Percentiles rank a stretch among this genome's conserved stretches.
Evolutionary conservation across 441 rosid species (phyloP).

Genomic region (Brassica balearica): DNA sequence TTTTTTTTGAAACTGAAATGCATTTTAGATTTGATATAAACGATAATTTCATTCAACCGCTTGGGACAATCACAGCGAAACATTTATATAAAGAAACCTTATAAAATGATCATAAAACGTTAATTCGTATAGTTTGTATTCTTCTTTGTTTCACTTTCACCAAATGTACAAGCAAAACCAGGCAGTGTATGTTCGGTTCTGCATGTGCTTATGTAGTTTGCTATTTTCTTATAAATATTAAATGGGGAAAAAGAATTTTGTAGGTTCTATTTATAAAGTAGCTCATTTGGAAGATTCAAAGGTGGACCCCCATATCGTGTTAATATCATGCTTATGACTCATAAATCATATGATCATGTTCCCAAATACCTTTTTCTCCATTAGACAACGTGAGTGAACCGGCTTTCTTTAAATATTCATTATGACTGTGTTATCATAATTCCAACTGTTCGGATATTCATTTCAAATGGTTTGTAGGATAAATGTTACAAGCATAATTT

Average conservation of each 20-base stretch:
- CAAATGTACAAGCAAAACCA: not conserved
- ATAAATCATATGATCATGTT: slow-evolving; percentile 38
- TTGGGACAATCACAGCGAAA: not conserved
- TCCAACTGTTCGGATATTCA: not conserved
- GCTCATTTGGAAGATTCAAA: slow-evolving; percentile 5
- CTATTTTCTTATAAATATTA: not conserved
- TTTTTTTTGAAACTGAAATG: not conserved
- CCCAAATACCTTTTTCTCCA: slow-evolving; percentile 17
- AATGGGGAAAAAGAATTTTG: not conserved
- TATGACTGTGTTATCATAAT: not conserved
- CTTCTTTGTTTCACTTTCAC: slow-evolving; percentile 1
- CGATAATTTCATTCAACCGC: not conserved
- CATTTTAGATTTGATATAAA: not conserved
- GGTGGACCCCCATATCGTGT: slow-evolving; percentile 32
- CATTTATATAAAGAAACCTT: not conserved
- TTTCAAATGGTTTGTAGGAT: not conserved
- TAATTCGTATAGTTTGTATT: not conserved
- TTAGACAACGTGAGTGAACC: slow-evolving; percentile 4
- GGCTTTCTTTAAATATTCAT: not conserved
- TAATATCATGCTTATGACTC: slow-evolving; percentile 39
- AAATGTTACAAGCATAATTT: not conserved
- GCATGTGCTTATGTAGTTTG: slow-evolving; percentile 12
- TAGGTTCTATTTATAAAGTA: not conserved
- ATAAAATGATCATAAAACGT: not conserved
- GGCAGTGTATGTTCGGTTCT: not conserved